These are phyloP conservation scores for Ulmus americana DNA, from an alignment of 331 rosid genomes.

Conservation along the genomic window DNA sequence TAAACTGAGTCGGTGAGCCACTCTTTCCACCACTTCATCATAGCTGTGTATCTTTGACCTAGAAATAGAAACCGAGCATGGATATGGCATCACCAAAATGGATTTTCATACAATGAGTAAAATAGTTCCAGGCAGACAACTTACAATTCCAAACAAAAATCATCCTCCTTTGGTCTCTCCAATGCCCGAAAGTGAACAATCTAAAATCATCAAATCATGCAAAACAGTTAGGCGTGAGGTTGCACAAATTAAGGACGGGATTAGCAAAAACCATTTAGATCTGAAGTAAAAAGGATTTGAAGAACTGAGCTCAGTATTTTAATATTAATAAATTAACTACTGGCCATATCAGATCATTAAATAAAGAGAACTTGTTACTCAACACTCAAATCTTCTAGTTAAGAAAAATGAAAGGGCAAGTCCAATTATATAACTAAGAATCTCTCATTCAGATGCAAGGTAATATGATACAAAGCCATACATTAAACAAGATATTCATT, in stretches of 20 bases:
- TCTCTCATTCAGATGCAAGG: no score
- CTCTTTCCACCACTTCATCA: conserved; percentile 77
- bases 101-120: background rate
- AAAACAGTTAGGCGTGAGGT: conserved; percentile 7
- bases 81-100: background rate
- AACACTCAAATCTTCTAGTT: no score
- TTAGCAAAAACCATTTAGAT: background rate
- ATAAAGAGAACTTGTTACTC: no score
- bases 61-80: conserved; percentile 14
- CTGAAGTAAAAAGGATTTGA: background rate
- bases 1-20: conserved; percentile 63
- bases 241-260: background rate
- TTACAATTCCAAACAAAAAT: conserved; percentile 75
- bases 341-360: no score
- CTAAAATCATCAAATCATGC: conserved; percentile 36
- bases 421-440: no score
- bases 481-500: no score
- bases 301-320: background rate
- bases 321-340: background rate
- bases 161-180: conserved; percentile 90
- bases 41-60: conserved; percentile 71
- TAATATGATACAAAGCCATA: no score
- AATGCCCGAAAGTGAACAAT: conserved; percentile 76
- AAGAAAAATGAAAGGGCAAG: no score
- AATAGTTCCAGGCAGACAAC: conserved; percentile 23